Evolutionary conservation across 2,329 filamentous ascomycete species (phyloP), one percentile per base, ranked within the genome.

Genomic region (Ramularia endophylla): DNA sequence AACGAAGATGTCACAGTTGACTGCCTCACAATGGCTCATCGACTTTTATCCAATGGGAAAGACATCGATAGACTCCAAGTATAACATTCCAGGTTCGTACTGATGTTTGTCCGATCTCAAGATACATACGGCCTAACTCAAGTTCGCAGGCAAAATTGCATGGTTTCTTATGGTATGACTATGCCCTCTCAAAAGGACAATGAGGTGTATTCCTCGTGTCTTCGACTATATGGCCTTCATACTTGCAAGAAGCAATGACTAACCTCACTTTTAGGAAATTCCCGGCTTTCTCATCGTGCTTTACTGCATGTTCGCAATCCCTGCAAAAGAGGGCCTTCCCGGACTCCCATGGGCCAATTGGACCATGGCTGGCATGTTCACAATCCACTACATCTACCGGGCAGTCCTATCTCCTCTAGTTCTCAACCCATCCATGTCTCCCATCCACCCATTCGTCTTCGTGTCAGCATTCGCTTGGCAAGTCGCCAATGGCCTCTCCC

Each of bases 101-200:
- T n/a, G n/a, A n/a, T n/a, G n/a, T n/a, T n/a, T n/a, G n/a, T n/a
- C n/a, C n/a, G n/a, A n/a, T n/a, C n/a, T n/a, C n/a, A n/a, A n/a
- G n/a, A n/a, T n/a, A n/a, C n/a, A n/a, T n/a, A n/a, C n/a, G n/a
- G n/a, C n/a, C n/a, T n/a, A n/a, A n/a, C n/a, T n/a, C n/a, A n/a
- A n/a, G n/a, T n/a, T n/a, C n/a, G n/a, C n/a, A n/a, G 22, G 22
- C 6, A 25, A 25, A 25, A 6, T 6, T 6, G 22, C 22, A 25
- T 98, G 92, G 92, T 74, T 85, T 41, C 77, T 81, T 2, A 95
- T 95, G 87, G n/a, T n/a, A n/a, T n/a, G n/a, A n/a, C n/a, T n/a
- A n/a, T n/a, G n/a, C n/a, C n/a, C n/a, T n/a, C n/a, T n/a, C n/a
- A n/a, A n/a, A n/a, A n/a, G n/a, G n/a, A n/a, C n/a, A n/a, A n/a